Evolutionary conservation across 1,139 yeast species (phyloP).

Genomic region (Candida anutae): DNA sequence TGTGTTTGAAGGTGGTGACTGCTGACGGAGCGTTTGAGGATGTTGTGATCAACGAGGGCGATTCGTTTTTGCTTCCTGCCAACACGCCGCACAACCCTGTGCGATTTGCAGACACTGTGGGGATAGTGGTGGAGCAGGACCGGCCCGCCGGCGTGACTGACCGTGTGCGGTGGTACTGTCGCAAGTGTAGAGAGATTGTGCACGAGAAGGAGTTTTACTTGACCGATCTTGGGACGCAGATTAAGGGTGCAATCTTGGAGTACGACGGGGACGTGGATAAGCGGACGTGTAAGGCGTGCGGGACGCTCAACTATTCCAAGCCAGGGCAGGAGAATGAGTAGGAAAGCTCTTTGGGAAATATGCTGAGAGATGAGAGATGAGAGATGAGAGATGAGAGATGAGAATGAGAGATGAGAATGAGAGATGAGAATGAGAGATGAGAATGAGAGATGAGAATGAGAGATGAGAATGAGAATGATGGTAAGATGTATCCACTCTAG

Average conservation of each 20-base stretch:
- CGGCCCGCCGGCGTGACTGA: slow-evolving; percentile 67
- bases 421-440: no score
- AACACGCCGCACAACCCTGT: slow-evolving; percentile 90
- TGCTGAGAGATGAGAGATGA: no score
- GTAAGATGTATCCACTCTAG: no score
- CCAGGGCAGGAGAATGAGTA: slow-evolving; percentile 29
- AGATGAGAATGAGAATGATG: background rate
- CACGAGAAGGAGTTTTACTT: slow-evolving; percentile 70
- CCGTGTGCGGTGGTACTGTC: slow-evolving; percentile 81
- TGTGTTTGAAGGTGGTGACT: slow-evolving; percentile 80
- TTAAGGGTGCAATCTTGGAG: slow-evolving; percentile 68
- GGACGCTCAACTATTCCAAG: slow-evolving; percentile 57
- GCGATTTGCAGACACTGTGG: slow-evolving; percentile 77
- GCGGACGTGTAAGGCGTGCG: slow-evolving; percentile 71
- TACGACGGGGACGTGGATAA: slow-evolving; percentile 59
- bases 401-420: no score
- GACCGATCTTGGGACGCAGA: slow-evolving; percentile 82
- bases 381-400: no score
- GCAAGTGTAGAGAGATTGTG: slow-evolving; percentile 54
- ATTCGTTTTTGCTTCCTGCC: slow-evolving; percentile 76
- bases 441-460: no score
- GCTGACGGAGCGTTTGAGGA: slow-evolving; percentile 76
- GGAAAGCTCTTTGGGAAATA: background rate
- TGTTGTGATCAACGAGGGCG: slow-evolving; percentile 74
- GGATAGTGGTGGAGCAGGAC: slow-evolving; percentile 92